phyloP scores from a whole-genome alignment of 1,139 yeast genomes.

The Torulaspora pretoriensis region DNA sequence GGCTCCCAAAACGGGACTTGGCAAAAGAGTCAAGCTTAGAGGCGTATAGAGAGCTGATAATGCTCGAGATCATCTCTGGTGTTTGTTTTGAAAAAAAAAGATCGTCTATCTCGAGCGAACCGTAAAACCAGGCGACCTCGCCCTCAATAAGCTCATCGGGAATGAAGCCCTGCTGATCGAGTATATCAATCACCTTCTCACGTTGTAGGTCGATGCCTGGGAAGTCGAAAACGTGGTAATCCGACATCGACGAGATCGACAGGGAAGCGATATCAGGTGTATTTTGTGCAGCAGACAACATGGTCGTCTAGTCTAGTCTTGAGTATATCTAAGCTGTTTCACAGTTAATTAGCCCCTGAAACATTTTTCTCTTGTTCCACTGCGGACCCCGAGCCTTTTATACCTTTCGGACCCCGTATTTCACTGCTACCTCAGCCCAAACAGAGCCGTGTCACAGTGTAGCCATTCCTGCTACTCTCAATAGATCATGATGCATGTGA shows the following conservation, averaged over 20 bases:
- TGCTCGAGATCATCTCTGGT: conserved; percentile 74
- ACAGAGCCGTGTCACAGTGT: neutral
- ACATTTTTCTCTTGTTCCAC: neutral
- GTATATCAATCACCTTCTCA: conserved; percentile 73
- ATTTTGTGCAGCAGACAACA: conserved; percentile 5
- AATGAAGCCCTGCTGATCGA: conserved; percentile 81
- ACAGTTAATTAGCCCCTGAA: neutral
- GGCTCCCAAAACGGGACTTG: conserved; percentile 41
- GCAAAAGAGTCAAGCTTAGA: conserved; percentile 90
- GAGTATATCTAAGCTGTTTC: neutral
- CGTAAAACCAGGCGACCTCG: conserved; percentile 89
- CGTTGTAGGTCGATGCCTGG: conserved; percentile 78
- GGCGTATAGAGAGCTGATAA: conserved; percentile 78
- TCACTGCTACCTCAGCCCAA: neutral
- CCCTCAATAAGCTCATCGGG: conserved; percentile 82
- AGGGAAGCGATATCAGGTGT: conserved; percentile 39
- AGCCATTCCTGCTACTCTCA: neutral
- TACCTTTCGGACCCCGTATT: neutral
- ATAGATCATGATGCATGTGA: neutral
- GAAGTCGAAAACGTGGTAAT: conserved; percentile 72
- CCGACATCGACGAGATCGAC: conserved; percentile 45
- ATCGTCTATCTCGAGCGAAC: conserved; percentile 83
- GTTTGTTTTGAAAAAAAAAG: conserved; percentile 86
- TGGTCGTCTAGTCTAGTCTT: neutral
- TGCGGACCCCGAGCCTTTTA: neutral